Percentiles rank a stretch among this genome's conserved stretches.
These are phyloP conservation scores for Stereum hirsutum DNA, from an alignment of 1,284 basidiomycete species.

Conservation along the genomic window DNA sequence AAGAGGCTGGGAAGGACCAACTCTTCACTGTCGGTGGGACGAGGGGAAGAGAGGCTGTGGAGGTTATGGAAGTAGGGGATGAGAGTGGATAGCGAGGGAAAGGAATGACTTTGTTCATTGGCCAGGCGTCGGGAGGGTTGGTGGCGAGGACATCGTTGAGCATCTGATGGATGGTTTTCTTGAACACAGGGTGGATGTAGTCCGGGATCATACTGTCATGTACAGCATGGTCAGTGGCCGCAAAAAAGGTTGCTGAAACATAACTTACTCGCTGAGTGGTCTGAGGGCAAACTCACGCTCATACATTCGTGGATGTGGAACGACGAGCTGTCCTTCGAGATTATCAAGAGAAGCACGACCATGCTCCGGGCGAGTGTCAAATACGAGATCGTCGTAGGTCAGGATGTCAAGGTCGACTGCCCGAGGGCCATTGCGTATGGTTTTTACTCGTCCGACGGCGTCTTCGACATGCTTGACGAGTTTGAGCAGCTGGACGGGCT, in stretches of 20 bases:
- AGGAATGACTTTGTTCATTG: slow-evolving; percentile 60
- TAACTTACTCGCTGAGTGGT: slow-evolving; percentile 76
- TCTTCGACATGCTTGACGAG: slow-evolving; percentile 73
- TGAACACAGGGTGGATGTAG: slow-evolving; percentile 51
- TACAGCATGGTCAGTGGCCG: background rate
- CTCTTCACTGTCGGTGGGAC: slow-evolving; percentile 42
- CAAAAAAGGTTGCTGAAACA: background rate
- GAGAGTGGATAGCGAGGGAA: slow-evolving; percentile 43
- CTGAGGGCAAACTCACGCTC: slow-evolving; percentile 92
- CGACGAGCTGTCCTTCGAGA: slow-evolving; percentile 55
- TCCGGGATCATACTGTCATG: slow-evolving; percentile 58
- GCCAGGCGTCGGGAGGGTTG: slow-evolving; percentile 22
- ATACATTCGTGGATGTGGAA: slow-evolving; percentile 76
- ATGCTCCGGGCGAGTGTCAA: slow-evolving; percentile 47
- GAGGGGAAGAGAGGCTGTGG: slow-evolving; percentile 8
- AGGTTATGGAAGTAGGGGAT: slow-evolving; percentile 7
- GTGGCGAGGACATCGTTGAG: slow-evolving; percentile 29
- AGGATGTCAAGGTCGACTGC: slow-evolving; percentile 90
- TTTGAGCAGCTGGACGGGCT: slow-evolving; percentile 52
- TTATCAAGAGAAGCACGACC: slow-evolving; percentile 35
- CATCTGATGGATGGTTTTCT: slow-evolving; percentile 37
- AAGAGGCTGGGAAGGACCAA: slow-evolving; percentile 36
- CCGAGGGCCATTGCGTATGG: slow-evolving; percentile 81
- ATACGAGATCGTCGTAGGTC: slow-evolving; percentile 58
- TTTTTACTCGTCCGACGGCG: slow-evolving; percentile 74